phyloP scores from a whole-genome alignment of 2,329 filamentous ascomycete genomes.

The Aspergillus pseudonomiae region DNA sequence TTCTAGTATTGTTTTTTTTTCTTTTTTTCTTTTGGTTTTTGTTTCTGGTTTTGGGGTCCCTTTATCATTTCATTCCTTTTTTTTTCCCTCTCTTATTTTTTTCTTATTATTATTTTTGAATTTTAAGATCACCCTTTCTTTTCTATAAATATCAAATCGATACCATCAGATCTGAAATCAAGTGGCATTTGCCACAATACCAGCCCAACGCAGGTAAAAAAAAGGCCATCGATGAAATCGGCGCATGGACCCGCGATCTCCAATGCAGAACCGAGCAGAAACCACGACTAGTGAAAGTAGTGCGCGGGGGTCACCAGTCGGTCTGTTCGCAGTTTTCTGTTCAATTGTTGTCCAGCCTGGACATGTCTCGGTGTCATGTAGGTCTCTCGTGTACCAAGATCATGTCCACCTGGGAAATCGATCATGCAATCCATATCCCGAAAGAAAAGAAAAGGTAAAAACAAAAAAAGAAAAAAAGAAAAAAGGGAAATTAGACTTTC shows the following conservation, averaged over 20 bases:
- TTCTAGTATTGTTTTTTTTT: too few species aligned
- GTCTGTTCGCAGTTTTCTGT: slow-evolving; percentile 8
- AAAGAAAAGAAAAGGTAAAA: background rate
- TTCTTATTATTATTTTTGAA: background rate
- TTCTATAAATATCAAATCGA: background rate
- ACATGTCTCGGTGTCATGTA: background rate
- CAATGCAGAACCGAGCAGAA: slow-evolving; percentile 10
- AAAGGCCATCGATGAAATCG: background rate
- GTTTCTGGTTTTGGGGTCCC: background rate
- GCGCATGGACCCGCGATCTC: slow-evolving; percentile 11
- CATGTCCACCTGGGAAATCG: background rate
- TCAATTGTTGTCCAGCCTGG: background rate
- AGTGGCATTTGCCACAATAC: background rate
- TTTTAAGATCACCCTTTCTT: background rate
- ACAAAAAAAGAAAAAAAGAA: background rate
- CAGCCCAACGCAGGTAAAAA: background rate
- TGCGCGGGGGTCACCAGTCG: slow-evolving; percentile 10
- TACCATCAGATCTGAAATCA: background rate
- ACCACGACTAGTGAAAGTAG: slow-evolving; percentile 7
- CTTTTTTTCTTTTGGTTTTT: background rate
- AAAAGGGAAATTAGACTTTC: background rate
- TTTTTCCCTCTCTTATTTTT: background rate
- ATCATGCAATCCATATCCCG: background rate
- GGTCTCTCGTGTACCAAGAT: slow-evolving; percentile 2
- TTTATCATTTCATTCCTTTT: background rate